Evolutionary conservation across 108 stramenopile genomes (phyloP), one percentile per base, ranked within the genome.

Genomic region (Cyclotella sp.): DNA sequence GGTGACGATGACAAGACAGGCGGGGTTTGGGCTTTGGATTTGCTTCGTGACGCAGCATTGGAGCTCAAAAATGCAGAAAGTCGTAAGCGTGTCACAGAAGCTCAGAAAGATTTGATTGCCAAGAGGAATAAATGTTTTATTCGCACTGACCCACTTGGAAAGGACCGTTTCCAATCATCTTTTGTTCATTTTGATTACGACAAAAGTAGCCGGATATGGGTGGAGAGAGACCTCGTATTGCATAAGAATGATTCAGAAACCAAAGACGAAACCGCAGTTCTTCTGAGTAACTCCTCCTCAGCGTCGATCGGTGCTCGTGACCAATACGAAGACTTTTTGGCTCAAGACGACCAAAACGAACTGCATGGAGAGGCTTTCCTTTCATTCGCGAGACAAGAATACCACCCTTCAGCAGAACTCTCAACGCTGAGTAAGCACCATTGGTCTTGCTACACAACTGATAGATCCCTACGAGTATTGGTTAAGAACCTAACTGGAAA

Each of bases 41-140:
- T 91, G 19, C 75, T 95, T 39, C 88, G 92, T 30, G 94, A 95
- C 75, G 94, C 92, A 9, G 86, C 85, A 12, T 81, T 95, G 60
- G 92, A 95, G 67, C 88, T 95, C 0, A 89, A 91, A 58, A 84
- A 82, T 60, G 94, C 94, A 5, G 91, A 93, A 62, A 83, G 87
- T 22, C 70, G 87, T 29, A 95, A 92, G 64, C 80, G 90, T 22
- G 91, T 95, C 19, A 88, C 89, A 24, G 90, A 93, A 68, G 94
- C 94, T 15, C 90, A 92, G 46, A 91, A 90, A 72, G 94, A 95
- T 68, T 80, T 95, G 40, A 74, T 95, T 47, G 85, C 90, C 10
- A 95, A 95, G 51, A 78, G 86, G 41, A 92, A 93, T 72, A 91
- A 88, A 62, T 95, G 94, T 67, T 95, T 95, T 65, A 90, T 89